Base-by-base conservation (phyloP, 768 basidiomycete genomes). In the Calvatia gigantea region DNA sequence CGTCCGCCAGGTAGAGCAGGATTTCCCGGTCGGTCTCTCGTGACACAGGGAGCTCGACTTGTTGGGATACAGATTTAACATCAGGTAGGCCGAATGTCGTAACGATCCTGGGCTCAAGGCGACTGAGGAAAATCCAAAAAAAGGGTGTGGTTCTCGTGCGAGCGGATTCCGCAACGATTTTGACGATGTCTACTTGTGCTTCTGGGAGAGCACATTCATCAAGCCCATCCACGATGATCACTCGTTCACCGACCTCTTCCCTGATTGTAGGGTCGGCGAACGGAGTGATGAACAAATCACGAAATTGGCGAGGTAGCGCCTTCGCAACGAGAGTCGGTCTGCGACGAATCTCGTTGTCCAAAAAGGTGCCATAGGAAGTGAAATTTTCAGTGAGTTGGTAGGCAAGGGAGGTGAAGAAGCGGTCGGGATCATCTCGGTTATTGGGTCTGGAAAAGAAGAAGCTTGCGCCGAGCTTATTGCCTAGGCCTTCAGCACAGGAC, bases 11-110 rank as follows among this genome's bases (percentile, higher is more conserved):
- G 37, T 44, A 60, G 17, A 41, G 19, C 15, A 31, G 29, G 42
- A 60, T 54, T 21, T 60, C 59, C 17, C 17, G 19, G 4, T 51
- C 52, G 7, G 46, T 28, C 19, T 60, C 55, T 9, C 56, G 52
- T 6, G 39, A 60, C 21, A 48, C 39, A 11, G 35, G 8, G 8
- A 60, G 55, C 17, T 52, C 43, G 2, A 57, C 28, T 2, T 23
- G 50, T 21, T 29, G 27, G 6, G 23, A 28, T 2, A 28, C 1
- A 7, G 35, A 15, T 2, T 21, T 17, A 11, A 52, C 21, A n/a
- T 37, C 21, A 1, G n/a, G 19, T 19, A 1, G 7, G 4, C 7
- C 12, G 38, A 60, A 60, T 17, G 44, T 27, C 1, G 51, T 51
- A 2, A 41, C 17, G 6, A 60, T 46, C 21, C 54, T 44, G 9